Evolutionary conservation across 2,329 filamentous ascomycete species (phyloP).

Genomic region (Colletotrichum tropicicola): DNA sequence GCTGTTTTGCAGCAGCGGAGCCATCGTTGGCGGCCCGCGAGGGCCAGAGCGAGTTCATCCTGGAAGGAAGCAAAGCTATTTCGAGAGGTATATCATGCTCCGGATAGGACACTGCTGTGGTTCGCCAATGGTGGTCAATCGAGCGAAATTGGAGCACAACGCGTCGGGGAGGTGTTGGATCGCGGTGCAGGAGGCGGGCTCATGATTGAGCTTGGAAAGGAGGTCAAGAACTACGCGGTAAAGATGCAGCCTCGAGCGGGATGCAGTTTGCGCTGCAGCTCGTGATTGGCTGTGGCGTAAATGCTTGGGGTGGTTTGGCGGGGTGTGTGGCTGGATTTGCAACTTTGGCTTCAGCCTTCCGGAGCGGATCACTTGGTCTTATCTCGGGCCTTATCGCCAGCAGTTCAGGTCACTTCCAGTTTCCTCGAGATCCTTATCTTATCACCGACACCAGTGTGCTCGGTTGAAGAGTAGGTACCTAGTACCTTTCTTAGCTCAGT

Average conservation of each 20-base stretch:
- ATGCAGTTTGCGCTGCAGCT: slow-evolving; percentile 28
- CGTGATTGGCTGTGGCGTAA: slow-evolving; percentile 18
- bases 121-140: not conserved
- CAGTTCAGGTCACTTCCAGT: too few relatives aligned
- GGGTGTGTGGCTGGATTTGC: slow-evolving; percentile 11
- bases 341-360: slow-evolving; percentile 1
- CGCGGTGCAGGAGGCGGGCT: not conserved
- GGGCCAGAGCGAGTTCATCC: slow-evolving; percentile 57
- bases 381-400: too few relatives aligned
- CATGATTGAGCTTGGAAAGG: slow-evolving; percentile 13
- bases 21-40: slow-evolving; percentile 46
- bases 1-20: slow-evolving; percentile 30
- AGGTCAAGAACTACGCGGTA: slow-evolving; percentile 6
- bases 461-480: too few relatives aligned
- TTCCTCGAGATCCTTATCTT: too few relatives aligned
- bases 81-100: slow-evolving; percentile 19
- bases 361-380: not conserved
- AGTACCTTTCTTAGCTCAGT: too few relatives aligned
- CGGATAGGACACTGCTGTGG: not conserved
- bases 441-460: too few relatives aligned
- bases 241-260: slow-evolving; percentile 20
- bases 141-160: not conserved
- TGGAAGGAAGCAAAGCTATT: slow-evolving; percentile 31
- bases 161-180: not conserved
- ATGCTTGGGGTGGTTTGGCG: slow-evolving; percentile 17